Percentiles rank a stretch among this genome's conserved stretches.
phyloP scores from a whole-genome alignment of 306 rosid species.

The Acacia confusa region DNA sequence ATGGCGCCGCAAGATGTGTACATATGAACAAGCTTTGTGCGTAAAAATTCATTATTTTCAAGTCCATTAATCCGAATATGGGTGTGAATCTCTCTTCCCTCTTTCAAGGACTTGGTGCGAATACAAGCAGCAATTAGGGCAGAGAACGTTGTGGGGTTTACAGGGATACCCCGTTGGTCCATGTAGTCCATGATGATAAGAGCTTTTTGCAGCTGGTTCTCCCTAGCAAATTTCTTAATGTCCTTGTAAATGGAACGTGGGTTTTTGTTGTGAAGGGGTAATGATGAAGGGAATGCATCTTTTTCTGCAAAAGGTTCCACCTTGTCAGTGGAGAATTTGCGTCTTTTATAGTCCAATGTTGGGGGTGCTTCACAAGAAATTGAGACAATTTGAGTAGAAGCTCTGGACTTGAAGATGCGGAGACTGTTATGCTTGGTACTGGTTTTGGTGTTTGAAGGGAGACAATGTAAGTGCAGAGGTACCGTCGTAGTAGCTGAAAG shows the following conservation, averaged over 20 bases:
- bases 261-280: conserved; percentile 73
- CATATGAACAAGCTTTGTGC: conserved; percentile 53
- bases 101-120: conserved; percentile 45
- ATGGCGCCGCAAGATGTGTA: conserved; percentile 52
- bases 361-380: background rate
- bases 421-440: conserved; percentile 3
- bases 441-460: conserved; percentile 43
- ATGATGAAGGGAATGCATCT: conserved; percentile 67
- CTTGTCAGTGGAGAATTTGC: conserved; percentile 7
- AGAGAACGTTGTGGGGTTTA: conserved; percentile 61
- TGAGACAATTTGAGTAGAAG: conserved; percentile 23
- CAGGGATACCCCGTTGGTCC: conserved; percentile 57
- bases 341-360: conserved; percentile 1
- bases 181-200: conserved; percentile 54
- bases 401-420: conserved; percentile 29
- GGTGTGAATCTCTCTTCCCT: conserved; percentile 49
- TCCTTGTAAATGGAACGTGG: conserved; percentile 58
- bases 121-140: conserved; percentile 56
- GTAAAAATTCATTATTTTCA: conserved; percentile 53
- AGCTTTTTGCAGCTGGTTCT: conserved; percentile 47
- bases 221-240: conserved; percentile 46
- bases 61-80: conserved; percentile 56
- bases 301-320: conserved; percentile 36
- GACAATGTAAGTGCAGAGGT: conserved; percentile 33
- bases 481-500: conserved; percentile 30